Base-by-base conservation (phyloP, 169 alveolate species). In the Eimeria mitis region DNA sequence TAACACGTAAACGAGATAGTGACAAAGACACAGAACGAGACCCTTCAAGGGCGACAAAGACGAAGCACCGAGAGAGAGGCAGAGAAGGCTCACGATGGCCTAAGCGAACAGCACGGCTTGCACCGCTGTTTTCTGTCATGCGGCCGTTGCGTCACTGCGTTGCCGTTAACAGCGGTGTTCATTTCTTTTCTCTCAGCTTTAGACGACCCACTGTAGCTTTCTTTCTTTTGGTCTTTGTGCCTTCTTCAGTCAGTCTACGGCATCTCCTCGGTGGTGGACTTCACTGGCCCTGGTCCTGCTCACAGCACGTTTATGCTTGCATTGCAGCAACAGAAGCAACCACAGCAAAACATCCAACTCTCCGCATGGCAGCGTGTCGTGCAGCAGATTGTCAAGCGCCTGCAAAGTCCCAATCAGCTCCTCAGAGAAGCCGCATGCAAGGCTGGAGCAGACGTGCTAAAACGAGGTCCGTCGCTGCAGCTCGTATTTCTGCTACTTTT, bases 381-480 rank as follows among this genome's bases (percentile, higher is more conserved):
- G 81, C 52, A 56, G 81, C 92, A 87, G 44, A 65, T 87, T 63
- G 81, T 63, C 65, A 87, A 63, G 49, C 52, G 79, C 42, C 79
- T 87, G 19, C 92, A 87, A 52, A 40, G 81, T 31, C 70, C 92
- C 83, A 87, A 87, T 47, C 92, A 87, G 16, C 65, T 87, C 31
- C 61, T 87, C 37, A 59, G 92, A 87, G 92, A 87, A 59, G 92
- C 92, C 73, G 92, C 92, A 37, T 87, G 92, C 92, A 87, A 87
- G 54, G 92, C 92, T 2, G 92, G 92, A 19, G 65, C 92, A 59
- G 92, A 87, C 34, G 81, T 87, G 19, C 81, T 87, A 61, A 87
- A 63, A 34, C 34, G 92, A 47, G 92, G 71, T 59, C 76, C 75
- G 90, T 49, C 21, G 73, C n/a, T 52, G 61, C 61, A 9, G 81